A percentile compares a stretch with the other conserved stretches of the same genome.
phyloP scores from a whole-genome alignment of 352 stramenopile species.

The Phytopythium oedochilum region DNA sequence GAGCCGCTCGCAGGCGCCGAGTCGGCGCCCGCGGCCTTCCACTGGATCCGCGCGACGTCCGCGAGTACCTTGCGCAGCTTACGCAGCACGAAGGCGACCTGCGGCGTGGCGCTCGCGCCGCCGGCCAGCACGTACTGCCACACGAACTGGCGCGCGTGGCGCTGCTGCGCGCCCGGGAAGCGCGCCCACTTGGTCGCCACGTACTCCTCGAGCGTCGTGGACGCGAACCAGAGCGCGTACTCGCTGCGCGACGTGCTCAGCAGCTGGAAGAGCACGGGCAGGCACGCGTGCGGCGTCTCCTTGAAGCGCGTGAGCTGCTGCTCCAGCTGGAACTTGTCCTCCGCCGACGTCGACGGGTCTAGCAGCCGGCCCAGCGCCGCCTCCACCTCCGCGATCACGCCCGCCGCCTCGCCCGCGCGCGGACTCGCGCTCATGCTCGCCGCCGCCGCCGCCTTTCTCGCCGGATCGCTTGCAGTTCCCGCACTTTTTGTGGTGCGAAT shows the following conservation, averaged over 20 bases:
- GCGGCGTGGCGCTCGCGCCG: conserved; percentile 4
- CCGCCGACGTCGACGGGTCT: conserved; percentile 41
- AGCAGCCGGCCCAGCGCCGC: conserved; percentile 48
- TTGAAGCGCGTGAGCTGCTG: conserved; percentile 62
- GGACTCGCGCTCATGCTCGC: conserved; percentile 13
- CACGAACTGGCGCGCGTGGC: conserved; percentile 52
- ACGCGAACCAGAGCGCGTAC: conserved; percentile 77
- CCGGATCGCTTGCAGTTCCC: neutral
- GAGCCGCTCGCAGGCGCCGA: neutral
- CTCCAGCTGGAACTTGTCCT: conserved; percentile 50
- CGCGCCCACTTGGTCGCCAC: conserved; percentile 52
- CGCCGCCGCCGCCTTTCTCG: neutral
- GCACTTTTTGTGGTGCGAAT: no score
- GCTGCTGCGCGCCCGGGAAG: conserved; percentile 34
- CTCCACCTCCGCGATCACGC: conserved; percentile 62
- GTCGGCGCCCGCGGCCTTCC: conserved; percentile 13
- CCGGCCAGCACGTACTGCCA: conserved; percentile 50
- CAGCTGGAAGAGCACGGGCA: conserved; percentile 67
- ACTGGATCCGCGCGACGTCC: conserved; percentile 64
- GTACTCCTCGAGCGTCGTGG: conserved; percentile 71
- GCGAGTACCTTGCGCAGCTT: conserved; percentile 73
- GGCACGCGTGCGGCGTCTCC: conserved; percentile 34
- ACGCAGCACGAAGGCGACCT: conserved; percentile 52
- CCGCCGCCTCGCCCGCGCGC: neutral
- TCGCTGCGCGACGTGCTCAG: conserved; percentile 55